Evolutionary conservation across 495 filamentous ascomycete species (phyloP).

Genomic region (Hypoxylon cercidicola): DNA sequence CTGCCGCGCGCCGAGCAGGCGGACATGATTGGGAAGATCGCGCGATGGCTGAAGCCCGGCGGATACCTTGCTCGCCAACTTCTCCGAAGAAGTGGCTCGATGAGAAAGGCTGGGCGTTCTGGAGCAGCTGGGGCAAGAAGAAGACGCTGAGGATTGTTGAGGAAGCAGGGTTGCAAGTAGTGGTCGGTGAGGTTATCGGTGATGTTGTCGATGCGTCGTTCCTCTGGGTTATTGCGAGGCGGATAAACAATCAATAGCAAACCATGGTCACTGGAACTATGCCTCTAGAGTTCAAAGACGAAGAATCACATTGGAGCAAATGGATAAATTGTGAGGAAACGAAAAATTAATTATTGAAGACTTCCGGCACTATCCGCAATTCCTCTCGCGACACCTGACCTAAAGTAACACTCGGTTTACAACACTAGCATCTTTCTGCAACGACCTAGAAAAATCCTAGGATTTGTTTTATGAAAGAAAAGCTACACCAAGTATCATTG

Average conservation of each 20-base stretch:
- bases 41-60: conserved; percentile 47
- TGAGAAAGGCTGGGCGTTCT: conserved; percentile 51
- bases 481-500: too few species aligned
- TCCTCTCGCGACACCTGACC: too few species aligned
- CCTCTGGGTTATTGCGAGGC: conserved; percentile 49
- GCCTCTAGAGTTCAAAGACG: too few species aligned
- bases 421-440: too few species aligned
- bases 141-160: conserved; percentile 38
- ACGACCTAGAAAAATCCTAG: too few species aligned
- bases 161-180: conserved; percentile 41
- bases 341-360: too few species aligned
- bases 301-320: too few species aligned
- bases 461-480: too few species aligned
- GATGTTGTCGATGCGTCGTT: conserved; percentile 43
- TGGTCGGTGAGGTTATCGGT: conserved; percentile 33
- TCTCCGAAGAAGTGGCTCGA: conserved; percentile 46
- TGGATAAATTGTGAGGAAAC: too few species aligned
- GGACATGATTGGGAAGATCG: conserved; percentile 42
- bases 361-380: too few species aligned
- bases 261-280: not conserved
- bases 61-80: conserved; percentile 49
- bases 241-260: not conserved
- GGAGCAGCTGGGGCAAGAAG: conserved; percentile 49
- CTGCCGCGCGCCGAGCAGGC: conserved; percentile 51
- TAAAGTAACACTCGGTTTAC: too few species aligned